A percentile compares a stretch with the other conserved stretches of the same genome.
Evolutionary conservation across 164 flowering plant genomes (phyloP).

Genomic region (Magnolia officinalis): DNA sequence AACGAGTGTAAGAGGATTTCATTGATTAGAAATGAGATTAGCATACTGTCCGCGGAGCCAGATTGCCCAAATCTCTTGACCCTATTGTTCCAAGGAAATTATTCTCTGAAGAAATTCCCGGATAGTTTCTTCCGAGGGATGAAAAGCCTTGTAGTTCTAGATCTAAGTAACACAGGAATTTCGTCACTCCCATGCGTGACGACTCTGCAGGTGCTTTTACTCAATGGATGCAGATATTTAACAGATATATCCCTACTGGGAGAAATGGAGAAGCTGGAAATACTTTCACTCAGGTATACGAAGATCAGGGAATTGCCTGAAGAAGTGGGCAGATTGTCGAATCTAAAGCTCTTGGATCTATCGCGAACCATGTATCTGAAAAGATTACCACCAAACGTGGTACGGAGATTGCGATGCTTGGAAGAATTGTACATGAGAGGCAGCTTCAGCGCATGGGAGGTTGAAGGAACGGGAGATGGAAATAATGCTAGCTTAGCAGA

Average conservation of each 20-base stretch:
- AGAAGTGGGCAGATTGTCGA: too few species aligned
- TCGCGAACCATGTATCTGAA: neutral
- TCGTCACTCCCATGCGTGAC: neutral
- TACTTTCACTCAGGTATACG: too few species aligned
- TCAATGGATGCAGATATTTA: neutral
- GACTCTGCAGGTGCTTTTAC: slow-evolving; percentile 9
- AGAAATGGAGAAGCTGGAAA: too few species aligned
- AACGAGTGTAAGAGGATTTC: slow-evolving; percentile 1
- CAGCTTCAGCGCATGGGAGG: slow-evolving; percentile 4
- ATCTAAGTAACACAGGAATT: slow-evolving; percentile 2
- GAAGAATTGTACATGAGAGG: slow-evolving; percentile 3
- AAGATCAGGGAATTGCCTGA: too few species aligned
- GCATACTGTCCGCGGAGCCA: neutral
- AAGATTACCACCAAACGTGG: neutral
- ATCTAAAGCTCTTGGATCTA: slow-evolving; percentile 3
- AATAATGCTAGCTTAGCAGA: slow-evolving; percentile 3
- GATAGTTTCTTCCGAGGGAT: slow-evolving; percentile 9
- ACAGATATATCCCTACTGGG: too few species aligned
- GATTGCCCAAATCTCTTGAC: slow-evolving; percentile 11
- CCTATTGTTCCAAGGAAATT: slow-evolving; percentile 3
- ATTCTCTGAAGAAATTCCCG: neutral
- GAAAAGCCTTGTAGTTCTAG: slow-evolving; percentile 13
- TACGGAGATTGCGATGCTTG: neutral
- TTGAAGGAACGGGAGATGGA: neutral
- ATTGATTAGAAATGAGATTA: neutral